Conservation (phyloP, 345 rosid genomes). For the Capsella bursapastoris region DNA sequence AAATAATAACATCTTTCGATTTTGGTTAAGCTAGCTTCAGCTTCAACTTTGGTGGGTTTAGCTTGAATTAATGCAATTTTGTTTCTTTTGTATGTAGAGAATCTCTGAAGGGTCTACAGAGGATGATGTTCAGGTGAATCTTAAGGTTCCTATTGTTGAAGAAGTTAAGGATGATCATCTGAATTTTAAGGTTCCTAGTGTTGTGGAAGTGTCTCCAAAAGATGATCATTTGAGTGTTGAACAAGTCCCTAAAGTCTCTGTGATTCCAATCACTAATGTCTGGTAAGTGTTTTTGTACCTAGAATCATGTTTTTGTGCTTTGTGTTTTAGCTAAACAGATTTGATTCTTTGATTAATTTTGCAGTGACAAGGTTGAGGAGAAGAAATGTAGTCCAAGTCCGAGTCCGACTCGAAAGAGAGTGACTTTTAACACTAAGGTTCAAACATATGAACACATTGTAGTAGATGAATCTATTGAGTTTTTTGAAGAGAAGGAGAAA, state of each 20-base stretch:
- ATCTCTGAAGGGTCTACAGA: slow-evolving; percentile 29
- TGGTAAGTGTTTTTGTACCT: slow-evolving; percentile 44
- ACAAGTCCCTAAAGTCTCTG: slow-evolving; percentile 40
- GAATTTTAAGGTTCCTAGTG: neutral
- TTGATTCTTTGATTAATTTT: neutral
- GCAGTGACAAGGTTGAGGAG: slow-evolving; percentile 53
- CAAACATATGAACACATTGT: slow-evolving; percentile 65
- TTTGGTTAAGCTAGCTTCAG: neutral
- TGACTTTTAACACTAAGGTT: slow-evolving; percentile 74
- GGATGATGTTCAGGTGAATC: slow-evolving; percentile 18
- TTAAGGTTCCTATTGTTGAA: slow-evolving; percentile 4
- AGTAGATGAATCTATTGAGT: slow-evolving; percentile 49
- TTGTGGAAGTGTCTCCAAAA: neutral
- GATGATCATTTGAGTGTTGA: slow-evolving; percentile 31
- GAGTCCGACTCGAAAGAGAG: slow-evolving; percentile 59
- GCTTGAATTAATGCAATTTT: neutral
- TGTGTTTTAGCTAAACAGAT: slow-evolving; percentile 12
- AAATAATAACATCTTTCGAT: neutral
- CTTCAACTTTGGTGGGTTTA: neutral
- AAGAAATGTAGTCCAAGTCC: slow-evolving; percentile 36
- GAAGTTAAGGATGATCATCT: slow-evolving; percentile 21
- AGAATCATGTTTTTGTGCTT: neutral
- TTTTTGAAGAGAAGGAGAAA: slow-evolving; percentile 40
- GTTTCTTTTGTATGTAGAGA: slow-evolving; percentile 13
- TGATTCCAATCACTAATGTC: slow-evolving; percentile 40